These are phyloP conservation scores for Cladophialophora yegresii DNA, from an alignment of 2,329 filamentous ascomycete species.

Conservation along the genomic window DNA sequence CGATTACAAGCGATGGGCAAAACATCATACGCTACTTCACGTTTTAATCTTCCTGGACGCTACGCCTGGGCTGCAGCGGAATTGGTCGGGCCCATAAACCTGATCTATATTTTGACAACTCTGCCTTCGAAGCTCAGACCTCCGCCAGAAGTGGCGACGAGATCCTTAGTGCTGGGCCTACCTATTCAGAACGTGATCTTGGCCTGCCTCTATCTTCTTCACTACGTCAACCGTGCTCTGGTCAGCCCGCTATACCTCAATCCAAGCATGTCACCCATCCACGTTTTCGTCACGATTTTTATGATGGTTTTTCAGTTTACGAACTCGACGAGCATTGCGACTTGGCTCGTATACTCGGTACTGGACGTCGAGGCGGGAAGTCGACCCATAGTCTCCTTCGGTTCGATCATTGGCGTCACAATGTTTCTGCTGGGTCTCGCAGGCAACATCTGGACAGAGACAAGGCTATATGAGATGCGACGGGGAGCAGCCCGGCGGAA, in stretches of 20 bases:
- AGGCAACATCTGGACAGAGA: conserved; percentile 86
- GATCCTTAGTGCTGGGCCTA: conserved; percentile 36
- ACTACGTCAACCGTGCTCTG: conserved; percentile 89
- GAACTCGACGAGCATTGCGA: conserved; percentile 76
- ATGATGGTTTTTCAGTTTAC: conserved; percentile 74
- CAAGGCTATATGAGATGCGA: conserved; percentile 83
- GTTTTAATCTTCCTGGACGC: conserved; percentile 84
- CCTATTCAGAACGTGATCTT: conserved; percentile 44
- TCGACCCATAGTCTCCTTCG: conserved; percentile 42
- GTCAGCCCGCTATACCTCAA: conserved; percentile 76
- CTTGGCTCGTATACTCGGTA: conserved; percentile 64
- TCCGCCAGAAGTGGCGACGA: conserved; percentile 27
- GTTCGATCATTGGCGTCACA: conserved; percentile 61
- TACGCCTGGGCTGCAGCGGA: conserved; percentile 91
- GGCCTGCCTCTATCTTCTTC: conserved; percentile 62
- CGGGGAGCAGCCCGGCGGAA: conserved; percentile 59
- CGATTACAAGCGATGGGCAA: conserved; percentile 83
- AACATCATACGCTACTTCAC: conserved; percentile 62
- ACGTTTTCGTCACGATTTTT: conserved; percentile 64
- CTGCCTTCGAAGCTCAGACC: conserved; percentile 56
- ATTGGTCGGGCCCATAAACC: conserved; percentile 69
- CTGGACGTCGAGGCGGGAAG: conserved; percentile 47
- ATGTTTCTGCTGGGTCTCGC: conserved; percentile 76
- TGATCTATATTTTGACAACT: conserved; percentile 76
- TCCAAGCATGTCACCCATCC: conserved; percentile 90